A percentile compares a stretch with the other conserved stretches of the same genome.
Conservation (phyloP, 192 early-diverging fungal genomes). For the Rhizophagus sp. region DNA sequence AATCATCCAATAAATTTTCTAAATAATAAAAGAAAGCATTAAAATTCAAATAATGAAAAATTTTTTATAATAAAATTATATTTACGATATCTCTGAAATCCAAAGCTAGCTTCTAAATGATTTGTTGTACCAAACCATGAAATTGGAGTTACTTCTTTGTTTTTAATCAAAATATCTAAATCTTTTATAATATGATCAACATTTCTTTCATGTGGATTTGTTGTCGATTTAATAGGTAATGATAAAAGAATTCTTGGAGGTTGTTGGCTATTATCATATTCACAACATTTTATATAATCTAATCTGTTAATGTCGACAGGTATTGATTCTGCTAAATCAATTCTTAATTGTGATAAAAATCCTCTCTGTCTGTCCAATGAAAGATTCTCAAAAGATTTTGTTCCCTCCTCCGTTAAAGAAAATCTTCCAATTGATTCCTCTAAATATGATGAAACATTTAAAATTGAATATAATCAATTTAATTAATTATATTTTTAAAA, state of each 20-base stretch:
- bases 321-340: not conserved
- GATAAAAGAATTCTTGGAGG: not conserved
- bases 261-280: not conserved
- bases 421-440: too few species aligned
- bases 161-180: slow-evolving; percentile 1
- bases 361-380: not conserved
- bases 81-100: not conserved
- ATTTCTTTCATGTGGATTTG: not conserved
- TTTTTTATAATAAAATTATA: not conserved
- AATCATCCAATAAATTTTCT: not conserved
- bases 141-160: too few species aligned
- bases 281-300: not conserved
- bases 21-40: not conserved
- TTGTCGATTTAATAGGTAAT: not conserved
- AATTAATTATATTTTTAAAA: too few species aligned
- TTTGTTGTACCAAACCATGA: not conserved
- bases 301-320: not conserved
- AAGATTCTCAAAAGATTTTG: not conserved
- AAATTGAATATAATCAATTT: too few species aligned
- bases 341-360: not conserved
- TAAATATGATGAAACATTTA: too few species aligned
- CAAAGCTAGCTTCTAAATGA: not conserved
- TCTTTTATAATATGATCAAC: not conserved
- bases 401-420: not conserved
- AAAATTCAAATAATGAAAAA: not conserved